Evolutionary conservation across 2,329 filamentous ascomycete species (phyloP), one percentile per base, ranked within the genome.

Genomic region (Trichoderma koningii): DNA sequence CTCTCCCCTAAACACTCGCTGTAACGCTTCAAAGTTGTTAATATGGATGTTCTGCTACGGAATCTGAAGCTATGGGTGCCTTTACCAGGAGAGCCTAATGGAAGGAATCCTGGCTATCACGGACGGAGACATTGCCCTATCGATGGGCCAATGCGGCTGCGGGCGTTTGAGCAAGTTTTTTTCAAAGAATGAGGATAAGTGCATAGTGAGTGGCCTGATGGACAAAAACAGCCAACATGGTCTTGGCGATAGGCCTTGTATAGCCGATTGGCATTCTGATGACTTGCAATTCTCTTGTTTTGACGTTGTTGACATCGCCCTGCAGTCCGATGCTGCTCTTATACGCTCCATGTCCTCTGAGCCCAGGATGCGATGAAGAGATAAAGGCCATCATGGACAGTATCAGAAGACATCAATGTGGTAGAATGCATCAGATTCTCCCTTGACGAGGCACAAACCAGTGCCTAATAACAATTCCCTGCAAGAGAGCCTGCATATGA

Each of bases 131-230:
- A 14, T 55, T 44, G 17, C 9, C 12, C 9, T 38, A 10, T 10
- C n/a, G 21, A 15, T 61, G 41, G 19, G 9, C 52, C 19, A 23
- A 23, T 41, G 50, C 28, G 21, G 42, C 19, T 68, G 67, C 66
- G 67, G 52, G 61, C 42, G 38, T 66, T 69, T 69, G 67, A 69
- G 67, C 67, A 69, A 67, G 57, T 69, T 69, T 69, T 17, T 17
- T 12, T 9, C 10, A 38, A 12, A 14, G 12, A 38, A 14, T 38
- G 12, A 38, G 34, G 10, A 38, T 14, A 23, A 23, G 21, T 23
- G 21, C 21, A 23, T 23, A 23, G 21, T 23, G 21, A 44, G 42
- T 44, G 42, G 42, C 42, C 42, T n/a, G 42, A 44, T 44, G 26
- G 1, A 17, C 26, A 48, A 52, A 52, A 30, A 15, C 42, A 19